Base-by-base conservation (phyloP, 2,329 filamentous ascomycete species). In the Colletotrichum sp. region DNA sequence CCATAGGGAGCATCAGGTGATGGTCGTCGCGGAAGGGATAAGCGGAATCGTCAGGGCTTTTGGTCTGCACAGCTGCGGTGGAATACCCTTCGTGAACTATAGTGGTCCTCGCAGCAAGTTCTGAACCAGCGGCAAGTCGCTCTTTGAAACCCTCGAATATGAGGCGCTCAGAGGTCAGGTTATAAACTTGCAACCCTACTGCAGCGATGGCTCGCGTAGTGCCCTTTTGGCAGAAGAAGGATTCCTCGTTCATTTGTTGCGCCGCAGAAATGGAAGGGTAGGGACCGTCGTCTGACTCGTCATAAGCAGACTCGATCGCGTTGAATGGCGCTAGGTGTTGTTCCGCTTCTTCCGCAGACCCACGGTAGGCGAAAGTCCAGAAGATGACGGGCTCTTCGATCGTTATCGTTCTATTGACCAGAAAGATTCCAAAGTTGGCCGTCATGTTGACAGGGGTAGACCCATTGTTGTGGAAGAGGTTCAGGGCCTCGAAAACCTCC, bases 11-110 rank as follows among this genome's bases (percentile, higher is more conserved):
- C 63, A 77, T 75, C 8, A 80, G 72, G 24, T 78, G 77, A 28
- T 77, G 34, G 4, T 81, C 75, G 16, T 73, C 71, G 26, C 80
- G 79, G 18, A 77, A 75, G 5, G 80, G 78, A 67, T 76, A 81
- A 1, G 81, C 78, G 6, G 80, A 75, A 16, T 48, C 48, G 6
- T 55, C 72, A 0, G 77, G 57, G 57, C 77, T 32, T 5, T 75
- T 18, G 13, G 55, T 64, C 36, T 73, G 59, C 7, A 78, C 72
- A 4, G 44, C 80, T 16, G 67, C 70, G 0, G 75, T 81, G 6
- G 81, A 68, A 69, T 82, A 83, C 22, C 81, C 81, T 44, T 83
- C 80, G 34, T 80, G 77, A 5, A 76, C 48, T 30, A 81, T 57
- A 12, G 48, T n/a, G 34, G 62, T n/a, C 8, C 62, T 36, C 4